Evolutionary conservation across 495 filamentous ascomycete genomes (phyloP).

Genomic region (Aeminium ludgeri): DNA sequence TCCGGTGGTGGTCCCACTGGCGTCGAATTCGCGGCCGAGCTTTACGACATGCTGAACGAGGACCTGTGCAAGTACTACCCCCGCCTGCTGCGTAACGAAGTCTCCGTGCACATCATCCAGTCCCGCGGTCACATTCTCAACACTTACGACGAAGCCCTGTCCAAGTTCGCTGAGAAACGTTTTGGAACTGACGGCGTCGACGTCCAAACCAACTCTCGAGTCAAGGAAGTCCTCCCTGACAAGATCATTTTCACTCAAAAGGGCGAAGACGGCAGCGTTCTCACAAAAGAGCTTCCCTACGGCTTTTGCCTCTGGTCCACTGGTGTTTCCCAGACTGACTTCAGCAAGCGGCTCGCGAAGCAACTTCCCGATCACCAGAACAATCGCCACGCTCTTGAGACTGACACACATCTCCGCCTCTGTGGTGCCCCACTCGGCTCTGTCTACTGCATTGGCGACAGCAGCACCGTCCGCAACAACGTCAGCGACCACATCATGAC

Average conservation of each 20-base stretch:
- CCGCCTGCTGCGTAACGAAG: slow-evolving; percentile 79
- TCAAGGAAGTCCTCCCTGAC: slow-evolving; percentile 71
- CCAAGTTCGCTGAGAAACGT: slow-evolving; percentile 76
- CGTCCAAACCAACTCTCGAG: slow-evolving; percentile 77
- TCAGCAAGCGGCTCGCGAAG: slow-evolving; percentile 54
- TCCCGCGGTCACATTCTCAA: slow-evolving; percentile 88
- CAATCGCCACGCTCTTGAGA: slow-evolving; percentile 86
- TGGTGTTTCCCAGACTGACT: slow-evolving; percentile 70
- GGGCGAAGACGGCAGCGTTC: slow-evolving; percentile 46
- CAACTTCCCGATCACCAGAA: slow-evolving; percentile 59
- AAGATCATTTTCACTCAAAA: slow-evolving; percentile 79
- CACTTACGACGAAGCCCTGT: slow-evolving; percentile 92
- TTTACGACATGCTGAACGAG: slow-evolving; percentile 93
- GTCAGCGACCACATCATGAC: slow-evolving; percentile 68
- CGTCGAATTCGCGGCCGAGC: slow-evolving; percentile 91
- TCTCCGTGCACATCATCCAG: slow-evolving; percentile 94
- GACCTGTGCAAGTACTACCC: slow-evolving; percentile 75
- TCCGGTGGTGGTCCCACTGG: slow-evolving; percentile 93
- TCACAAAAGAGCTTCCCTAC: slow-evolving; percentile 87
- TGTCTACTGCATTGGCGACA: slow-evolving; percentile 96
- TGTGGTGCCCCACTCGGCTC: slow-evolving; percentile 85
- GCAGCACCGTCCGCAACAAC: slow-evolving; percentile 92
- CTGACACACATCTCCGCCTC: slow-evolving; percentile 82
- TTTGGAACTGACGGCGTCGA: slow-evolving; percentile 84
- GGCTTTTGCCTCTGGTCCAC: slow-evolving; percentile 98